Base-by-base conservation (phyloP, 257 asterid genomes). In the Penstemon newberryi region DNA sequence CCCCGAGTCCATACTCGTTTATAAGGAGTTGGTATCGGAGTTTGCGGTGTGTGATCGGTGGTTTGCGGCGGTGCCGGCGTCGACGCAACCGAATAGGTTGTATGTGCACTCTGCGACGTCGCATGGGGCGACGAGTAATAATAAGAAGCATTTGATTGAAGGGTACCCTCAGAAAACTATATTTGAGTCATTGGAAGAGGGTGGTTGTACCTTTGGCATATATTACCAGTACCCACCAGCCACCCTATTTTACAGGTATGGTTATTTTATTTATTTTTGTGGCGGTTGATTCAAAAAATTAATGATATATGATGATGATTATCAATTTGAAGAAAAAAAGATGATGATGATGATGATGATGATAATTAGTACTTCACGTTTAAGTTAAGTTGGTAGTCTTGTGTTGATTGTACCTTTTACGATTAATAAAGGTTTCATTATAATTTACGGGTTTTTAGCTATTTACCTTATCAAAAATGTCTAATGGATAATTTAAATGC, bases 131-230 rank as follows among this genome's bases (percentile, higher is more conserved):
- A 78, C 90, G 1, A 67, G 80, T 51, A 87, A 82, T 6, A 82
- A 71, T 60, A 73, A 67, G 4, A 64, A 63, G 56, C 39, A 18
- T n/a, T 45, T 89, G 80, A 69, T 85, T 19, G 60, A 71, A 42
- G 96, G 96, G 46, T 77, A 66, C 60, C 92, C 96, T 10, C 95
- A 89, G 78, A 87, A 77, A 73, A 89, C 96, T 3, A 87, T 89
- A 49, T 89, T 89, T 64, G 92, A 89, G 9, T 87, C 95, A 1
- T 33, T 89, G 71, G 90, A 87, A 25, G 89, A 89, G 5, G 65
- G 51, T 19, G 96, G 83, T 9, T 65, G 2, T 44, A 75, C 77
- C 59, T 89, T 89, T 45, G 95, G 96, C 5, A 85, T 87, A 11
- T 87, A 89, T 59, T 83, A 85, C 67, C 90, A 87, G 71, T 75